phyloP scores from a whole-genome alignment of 2,329 filamentous ascomycete genomes.

The Ophiocordyceps australis region DNA sequence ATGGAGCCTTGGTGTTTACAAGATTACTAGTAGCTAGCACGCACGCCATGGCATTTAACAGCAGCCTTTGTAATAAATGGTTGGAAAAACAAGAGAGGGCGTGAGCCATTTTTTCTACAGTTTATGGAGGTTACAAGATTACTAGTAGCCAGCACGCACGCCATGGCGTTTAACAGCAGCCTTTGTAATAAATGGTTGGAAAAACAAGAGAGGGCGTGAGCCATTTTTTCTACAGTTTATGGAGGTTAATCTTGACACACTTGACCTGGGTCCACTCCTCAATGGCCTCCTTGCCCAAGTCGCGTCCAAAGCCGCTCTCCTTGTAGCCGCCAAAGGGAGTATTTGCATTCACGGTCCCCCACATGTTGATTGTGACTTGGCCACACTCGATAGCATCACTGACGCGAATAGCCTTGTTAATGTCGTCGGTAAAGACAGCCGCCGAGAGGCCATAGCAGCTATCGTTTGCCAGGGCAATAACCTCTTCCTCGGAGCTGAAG shows the following conservation, averaged over 20 bases:
- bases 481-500: constrained; percentile 31
- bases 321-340: constrained; percentile 16
- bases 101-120: background rate
- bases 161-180: too few relatives aligned
- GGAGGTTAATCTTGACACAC: constrained; percentile 6
- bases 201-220: too few relatives aligned
- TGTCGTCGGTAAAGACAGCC: constrained; percentile 10
- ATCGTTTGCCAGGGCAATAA: constrained; percentile 29
- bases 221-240: background rate
- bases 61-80: too few relatives aligned
- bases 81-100: too few relatives aligned
- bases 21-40: too few relatives aligned
- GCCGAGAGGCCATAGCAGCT: constrained; percentile 17
- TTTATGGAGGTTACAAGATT: too few relatives aligned
- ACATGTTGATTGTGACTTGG: constrained; percentile 43
- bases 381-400: constrained; percentile 39
- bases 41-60: too few relatives aligned
- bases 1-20: too few relatives aligned
- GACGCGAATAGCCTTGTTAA: constrained; percentile 18
- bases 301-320: constrained; percentile 12
- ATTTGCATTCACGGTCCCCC: constrained; percentile 8
- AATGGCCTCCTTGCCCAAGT: constrained; percentile 13
- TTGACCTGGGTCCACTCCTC: constrained; percentile 13
- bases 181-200: too few relatives aligned
- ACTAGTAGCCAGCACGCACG: too few relatives aligned